Base-by-base conservation (phyloP, 805 yeast species). In the Vanderwaltozyma tropicalis region DNA sequence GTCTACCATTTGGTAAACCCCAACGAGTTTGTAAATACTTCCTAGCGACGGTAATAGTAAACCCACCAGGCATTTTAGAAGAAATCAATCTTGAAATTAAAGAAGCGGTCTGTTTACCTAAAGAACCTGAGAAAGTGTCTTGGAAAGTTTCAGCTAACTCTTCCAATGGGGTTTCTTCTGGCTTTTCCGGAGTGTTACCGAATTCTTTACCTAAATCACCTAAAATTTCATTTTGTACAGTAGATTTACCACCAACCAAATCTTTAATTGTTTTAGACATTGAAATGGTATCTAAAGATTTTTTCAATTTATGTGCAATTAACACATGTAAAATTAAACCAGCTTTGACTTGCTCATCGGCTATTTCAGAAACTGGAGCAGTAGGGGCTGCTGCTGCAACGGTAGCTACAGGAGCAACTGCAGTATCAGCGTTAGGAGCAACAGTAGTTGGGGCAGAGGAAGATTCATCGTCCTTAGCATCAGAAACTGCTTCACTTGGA, bases 11-110 rank as follows among this genome's bases (percentile, higher is more conserved):
- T 48, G 83, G 94, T 53, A 92, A 74, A 50, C 98, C 98, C 84
- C 84, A 92, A 63, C 89, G 78, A 32, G 88, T 59, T 67, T 83
- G 88, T 61, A 92, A 75, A 67, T 92, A 84, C 63, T 88, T 86
- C 71, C 96, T 81, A 37, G 95, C 94, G 47, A 74, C 69, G 44
- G 96, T 80, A 51, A 89, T 80, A 34, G 94, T 82, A 66, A 89
- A 92, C 16, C 99, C 99, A 74, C 99, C 99, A 38, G 99, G 97
- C 97, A 92, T 92, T 70, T 92, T 92, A 21, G 96, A 81, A 10
- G 97, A 79, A 70, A 88, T 82, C 57, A 92, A 72, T 67, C 96
- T 80, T 45, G 95, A 84, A 46, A 89, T 71, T 54, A 92, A 73
- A 21, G 96, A 81, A 28, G 87, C 67, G 2, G 97, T 81, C 56